Evolutionary conservation across 225 moss, liverwort and hornwort species (phyloP), one percentile per base, ranked within the genome.

Genomic region (Asterella californica): DNA sequence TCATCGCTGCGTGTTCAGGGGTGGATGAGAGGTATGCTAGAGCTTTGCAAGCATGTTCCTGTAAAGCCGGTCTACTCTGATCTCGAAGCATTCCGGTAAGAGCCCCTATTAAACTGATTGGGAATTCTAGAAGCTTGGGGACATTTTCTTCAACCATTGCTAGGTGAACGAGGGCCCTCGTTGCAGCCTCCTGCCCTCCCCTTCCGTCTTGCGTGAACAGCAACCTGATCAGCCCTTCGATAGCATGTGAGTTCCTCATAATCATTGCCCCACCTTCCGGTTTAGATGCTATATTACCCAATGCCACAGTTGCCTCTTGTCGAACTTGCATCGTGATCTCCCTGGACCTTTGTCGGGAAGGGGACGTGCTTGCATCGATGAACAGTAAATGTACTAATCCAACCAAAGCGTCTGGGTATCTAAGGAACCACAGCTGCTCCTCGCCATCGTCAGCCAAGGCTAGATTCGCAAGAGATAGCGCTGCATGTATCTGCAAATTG

Each of bases 201-300:
- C 63, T 42, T 22, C 62, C 21, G 5, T 77, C 63, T 6, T 62
- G 61, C 62, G 47, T 65, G 46, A 59, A 60, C 75, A 70, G 5
- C 21, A 80, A 53, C 24, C 25, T 69, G 24, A 83, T 50, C 19
- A 83, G 50, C 18, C 70, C 76, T 33, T 33, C 70, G 15, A 83
- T 4, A 29, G 83, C 75, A 27, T 50, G n/a, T 37, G 79, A 45
- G 46, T 79, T 75, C 32, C 75, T 69, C 27, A 83, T 68, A 6
- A 83, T 76, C 65, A 83, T 61, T 4, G 49, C 61, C 47, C 57
- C 48, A 21, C 74, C 83, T 62, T 60, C 55, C 1, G 45, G 21
- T 30, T 45, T 75, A 10, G 34, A 67, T 10, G 83, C 79, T 22
- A 83, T 24, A 21, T 59, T 79, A 14, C 74, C 75, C n/a, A 83